These are phyloP conservation scores for Phyllostachys edulis DNA, from an alignment of 176 grass and related monocot genomes.

Conservation along the genomic window DNA sequence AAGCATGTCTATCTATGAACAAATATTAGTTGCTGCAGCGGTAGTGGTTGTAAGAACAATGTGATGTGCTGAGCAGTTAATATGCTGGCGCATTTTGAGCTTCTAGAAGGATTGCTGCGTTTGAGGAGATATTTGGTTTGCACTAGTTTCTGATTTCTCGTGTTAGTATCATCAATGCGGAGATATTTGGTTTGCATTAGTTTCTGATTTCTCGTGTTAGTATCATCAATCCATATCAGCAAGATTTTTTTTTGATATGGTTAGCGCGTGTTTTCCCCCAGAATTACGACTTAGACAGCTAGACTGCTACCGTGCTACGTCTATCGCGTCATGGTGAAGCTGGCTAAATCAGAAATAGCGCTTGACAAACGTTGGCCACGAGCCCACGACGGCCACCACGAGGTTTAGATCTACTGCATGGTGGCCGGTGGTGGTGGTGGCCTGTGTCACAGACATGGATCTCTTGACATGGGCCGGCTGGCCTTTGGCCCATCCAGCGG, in stretches of 20 bases:
- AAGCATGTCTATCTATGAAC: slow-evolving; percentile 19
- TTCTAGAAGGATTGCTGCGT: background rate
- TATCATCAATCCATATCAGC: background rate
- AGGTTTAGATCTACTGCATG: background rate
- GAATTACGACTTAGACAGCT: no score
- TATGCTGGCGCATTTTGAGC: background rate
- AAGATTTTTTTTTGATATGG: background rate
- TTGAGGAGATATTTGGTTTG: background rate
- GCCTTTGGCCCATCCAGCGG: no score
- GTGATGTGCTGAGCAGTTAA: slow-evolving; percentile 25
- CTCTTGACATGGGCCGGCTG: no score
- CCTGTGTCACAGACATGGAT: no score
- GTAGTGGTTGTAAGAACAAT: slow-evolving; percentile 9
- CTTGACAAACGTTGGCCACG: background rate
- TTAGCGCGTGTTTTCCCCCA: background rate
- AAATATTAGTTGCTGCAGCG: slow-evolving; percentile 28
- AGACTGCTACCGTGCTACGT: no score
- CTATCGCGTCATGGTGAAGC: background rate
- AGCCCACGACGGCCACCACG: background rate
- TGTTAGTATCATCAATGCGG: background rate
- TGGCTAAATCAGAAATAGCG: background rate
- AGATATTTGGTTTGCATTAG: background rate
- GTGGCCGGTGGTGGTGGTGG: no score
- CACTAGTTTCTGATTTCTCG: background rate
- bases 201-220: background rate